Base-by-base conservation (phyloP, 129 eudicot species). In the Chrysanthemum lavandulifolium region DNA sequence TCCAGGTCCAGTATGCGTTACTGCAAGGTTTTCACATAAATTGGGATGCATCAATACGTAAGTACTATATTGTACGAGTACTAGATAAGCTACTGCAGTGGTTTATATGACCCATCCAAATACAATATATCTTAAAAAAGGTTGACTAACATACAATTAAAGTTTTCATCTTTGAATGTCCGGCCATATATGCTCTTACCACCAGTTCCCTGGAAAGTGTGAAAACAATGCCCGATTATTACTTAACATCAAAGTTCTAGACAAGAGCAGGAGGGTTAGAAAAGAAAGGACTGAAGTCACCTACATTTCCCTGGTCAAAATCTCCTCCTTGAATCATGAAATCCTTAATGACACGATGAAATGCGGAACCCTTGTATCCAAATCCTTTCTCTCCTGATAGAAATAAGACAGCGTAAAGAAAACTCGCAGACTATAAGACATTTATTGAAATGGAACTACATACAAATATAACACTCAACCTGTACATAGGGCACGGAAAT, bases 301-400 rank as follows among this genome's bases (percentile, higher is more conserved):
- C 29, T 85, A 92, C 98, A 80, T 92, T 89, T 80, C 96, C 98
- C 68, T 92, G 87, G 56, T 89, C 96, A 45, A 89, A 92, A 53
- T 92, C 98, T 73, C 98, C 96, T 59, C 95, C 95, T 82, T 92
- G 96, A 78, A 92, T 92, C 98, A 92, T 92, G 84, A 92, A 92
- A 13, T 87, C 91, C 88, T 87, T 87, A 57, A 92, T 92, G 70
- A 92, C 98, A 83, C 96, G 96, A 72, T 92, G 98, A 75, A 92
- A 92, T 43, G 88, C 74, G 15, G 96, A 92, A 4, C 88, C 95
- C 74, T 89, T 92, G 82, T 77, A 92, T 14, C 92, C 96, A 77
- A 92, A 92, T 9, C 95, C 98, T 83, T 89, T 89, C 80, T 92
- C 98, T 52, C 95, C 96, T 92, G 84, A 68, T 53, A 60, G 49